Evolutionary conservation across 2,329 filamentous ascomycete species (phyloP).

Genomic region (Fusarium solani-melongenae): DNA sequence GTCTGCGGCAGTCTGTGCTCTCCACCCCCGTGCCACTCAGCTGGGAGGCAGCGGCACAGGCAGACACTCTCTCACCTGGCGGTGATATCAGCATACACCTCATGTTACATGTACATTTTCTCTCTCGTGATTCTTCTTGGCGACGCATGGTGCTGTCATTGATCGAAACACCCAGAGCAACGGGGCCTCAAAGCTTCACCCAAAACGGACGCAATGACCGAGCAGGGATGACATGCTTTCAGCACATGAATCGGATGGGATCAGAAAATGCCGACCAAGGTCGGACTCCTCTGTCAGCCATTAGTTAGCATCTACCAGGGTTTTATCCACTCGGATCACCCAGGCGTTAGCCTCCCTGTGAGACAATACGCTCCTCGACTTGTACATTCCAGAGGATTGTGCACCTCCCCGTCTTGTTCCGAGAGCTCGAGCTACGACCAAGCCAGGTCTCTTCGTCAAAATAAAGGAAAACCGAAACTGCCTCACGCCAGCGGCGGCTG

Average conservation of each 20-base stretch:
- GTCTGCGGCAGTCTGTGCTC: neutral
- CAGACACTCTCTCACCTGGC: neutral
- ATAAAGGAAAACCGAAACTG: neutral
- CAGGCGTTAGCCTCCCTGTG: neutral
- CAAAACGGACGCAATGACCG: neutral
- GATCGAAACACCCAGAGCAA: neutral
- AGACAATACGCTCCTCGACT: neutral
- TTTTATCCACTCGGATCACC: neutral
- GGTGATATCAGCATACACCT: neutral
- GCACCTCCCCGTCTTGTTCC: neutral
- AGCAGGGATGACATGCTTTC: constrained; percentile 1
- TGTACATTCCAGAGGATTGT: neutral
- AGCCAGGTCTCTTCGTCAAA: neutral
- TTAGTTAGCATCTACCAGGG: neutral
- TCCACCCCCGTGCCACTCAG: neutral
- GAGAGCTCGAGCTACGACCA: neutral
- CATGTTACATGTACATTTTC: neutral
- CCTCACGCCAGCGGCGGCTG: neutral
- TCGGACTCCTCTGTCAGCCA: neutral
- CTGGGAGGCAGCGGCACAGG: neutral
- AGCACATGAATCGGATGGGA: neutral
- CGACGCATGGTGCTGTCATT: neutral
- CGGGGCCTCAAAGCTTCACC: neutral
- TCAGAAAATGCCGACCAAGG: neutral
- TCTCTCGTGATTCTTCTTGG: neutral